Percentiles rank a stretch among this genome's conserved stretches.
Evolutionary conservation across 2,329 filamentous ascomycete genomes (phyloP).

Genomic region (Grosmannia clavigera): DNA sequence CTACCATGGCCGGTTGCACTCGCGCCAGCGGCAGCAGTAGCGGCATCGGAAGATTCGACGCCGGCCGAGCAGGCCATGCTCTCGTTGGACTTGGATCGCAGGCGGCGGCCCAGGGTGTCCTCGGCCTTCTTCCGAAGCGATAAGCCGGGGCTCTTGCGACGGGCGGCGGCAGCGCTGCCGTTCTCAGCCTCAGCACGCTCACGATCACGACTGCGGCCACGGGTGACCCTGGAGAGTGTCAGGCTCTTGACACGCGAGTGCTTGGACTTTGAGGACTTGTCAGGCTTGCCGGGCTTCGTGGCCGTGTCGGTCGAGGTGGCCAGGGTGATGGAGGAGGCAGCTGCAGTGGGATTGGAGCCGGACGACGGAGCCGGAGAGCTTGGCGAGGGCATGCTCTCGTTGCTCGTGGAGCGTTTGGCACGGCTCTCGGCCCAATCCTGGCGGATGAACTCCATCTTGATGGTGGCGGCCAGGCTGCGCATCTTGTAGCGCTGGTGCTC

Average conservation of each 20-base stretch:
- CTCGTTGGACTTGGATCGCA: conserved; percentile 61
- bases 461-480: conserved; percentile 73
- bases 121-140: conserved; percentile 61
- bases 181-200: neutral
- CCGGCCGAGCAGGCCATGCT: conserved; percentile 37
- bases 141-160: conserved; percentile 48
- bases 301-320: neutral
- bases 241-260: conserved; percentile 64
- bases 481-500: conserved; percentile 92
- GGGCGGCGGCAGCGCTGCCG: neutral
- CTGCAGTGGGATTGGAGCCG: too few relatives aligned
- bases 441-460: conserved; percentile 91
- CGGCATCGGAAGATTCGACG: conserved; percentile 28
- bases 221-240: conserved; percentile 51
- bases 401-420: conserved; percentile 27
- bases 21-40: conserved; percentile 32
- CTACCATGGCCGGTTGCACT: conserved; percentile 23
- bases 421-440: conserved; percentile 69
- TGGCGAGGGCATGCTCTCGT: conserved; percentile 27
- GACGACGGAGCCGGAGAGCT: too few relatives aligned
- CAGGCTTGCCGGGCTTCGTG: too few relatives aligned
- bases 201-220: conserved; percentile 14
- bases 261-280: conserved; percentile 33
- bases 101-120: conserved; percentile 47
- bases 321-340: too few relatives aligned